Evolutionary conservation across 306 rosid species (phyloP), one percentile per base, ranked within the genome.

Genomic region (Nissolia schottii): DNA sequence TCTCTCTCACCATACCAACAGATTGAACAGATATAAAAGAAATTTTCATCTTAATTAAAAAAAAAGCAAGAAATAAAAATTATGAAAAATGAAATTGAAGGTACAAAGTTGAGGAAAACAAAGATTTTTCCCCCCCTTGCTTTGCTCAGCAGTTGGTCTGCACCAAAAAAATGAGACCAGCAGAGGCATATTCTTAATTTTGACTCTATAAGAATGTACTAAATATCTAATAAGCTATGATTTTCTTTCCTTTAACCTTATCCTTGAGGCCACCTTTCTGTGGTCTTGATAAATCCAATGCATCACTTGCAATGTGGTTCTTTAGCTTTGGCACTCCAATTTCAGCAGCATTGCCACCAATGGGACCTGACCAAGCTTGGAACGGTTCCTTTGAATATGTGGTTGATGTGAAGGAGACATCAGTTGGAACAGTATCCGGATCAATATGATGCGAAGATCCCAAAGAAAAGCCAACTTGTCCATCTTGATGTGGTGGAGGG

Each of bases 401-500:
- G 63, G 87, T 83, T 76, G 96, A 85, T 24, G 86, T 82, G 71
- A 82, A 93, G 8, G 96, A 81, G 75, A 81, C 82, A 56, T 87
- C 91, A 0, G 79, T 71, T 34, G 96, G 98, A 79, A 92, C 88
- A 15, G 67, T 46, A 27, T 89, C 83, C 18, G 96, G 90, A 85
- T 93, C 96, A 34, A 93, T 80, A 56, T 87, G 98, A 71, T 85
- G 96, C 5, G 96, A 93, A 70, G 89, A 77, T 49, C 95, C 97
- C 83, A 91, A 76, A 22, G 91, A 90, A 73, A 81, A 85, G 53
- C 98, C 95, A 40, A 92, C 79, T 38, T 87, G 88, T 63, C 96
- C 98, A 74, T 92, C 98, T 78, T 92, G 96, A 83, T 92, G 96
- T 0, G 98, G 96, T 5, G 98, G 98, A 56, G 98, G 98, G 63